Base-by-base conservation (phyloP, 768 basidiomycete species). In the Pulveroboletus sp. region DNA sequence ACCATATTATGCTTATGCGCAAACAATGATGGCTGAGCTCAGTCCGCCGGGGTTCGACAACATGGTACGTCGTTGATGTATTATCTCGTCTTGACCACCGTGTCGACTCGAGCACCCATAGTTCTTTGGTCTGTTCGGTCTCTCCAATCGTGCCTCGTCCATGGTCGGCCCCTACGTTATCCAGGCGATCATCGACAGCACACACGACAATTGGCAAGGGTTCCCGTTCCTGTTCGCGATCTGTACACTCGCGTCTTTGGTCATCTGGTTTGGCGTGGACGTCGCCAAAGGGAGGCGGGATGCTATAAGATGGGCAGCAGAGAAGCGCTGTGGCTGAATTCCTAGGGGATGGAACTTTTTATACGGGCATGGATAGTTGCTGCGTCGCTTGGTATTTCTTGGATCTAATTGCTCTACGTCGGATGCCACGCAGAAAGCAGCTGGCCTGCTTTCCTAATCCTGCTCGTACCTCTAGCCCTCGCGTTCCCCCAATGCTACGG, bases 21-120 rank as follows among this genome's bases (percentile, higher is more conserved):
- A 88, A 62, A 89, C 86, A 0, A 86, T 89, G 85, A 90, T 90
- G 87, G 86, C 87, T 1, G 91, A 93, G 65, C 78, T 94, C 11
- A 82, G 86, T 6, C 90, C 90, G 12, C 86, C 88, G 1, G 91
- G 90, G 1, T 93, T 88, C 60, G 90, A 93, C 57, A 89, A 90
- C 61, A 90, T 81, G 80, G 79, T 77, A 48, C 19, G 61, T 45
- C 27, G 24, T 16, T 20, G 13, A 35, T 11, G 11, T n/a, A 31
- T 12, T 7, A 11, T 38, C 27, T 35, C n/a, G n/a, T n/a, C 22
- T 4, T 7, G 23, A 13, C 8, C 2, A 1, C 0, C 8, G 2
- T 43, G n/a, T 27, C 27, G 8, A 42, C 54, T 8, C 2, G 5
- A 42, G 13, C 9, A 19, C 14, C 5, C 2, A 3, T 59, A 89